These are phyloP conservation scores for Talaromyces sp. DNA, from an alignment of 2,329 filamentous ascomycete species.

Conservation along the genomic window DNA sequence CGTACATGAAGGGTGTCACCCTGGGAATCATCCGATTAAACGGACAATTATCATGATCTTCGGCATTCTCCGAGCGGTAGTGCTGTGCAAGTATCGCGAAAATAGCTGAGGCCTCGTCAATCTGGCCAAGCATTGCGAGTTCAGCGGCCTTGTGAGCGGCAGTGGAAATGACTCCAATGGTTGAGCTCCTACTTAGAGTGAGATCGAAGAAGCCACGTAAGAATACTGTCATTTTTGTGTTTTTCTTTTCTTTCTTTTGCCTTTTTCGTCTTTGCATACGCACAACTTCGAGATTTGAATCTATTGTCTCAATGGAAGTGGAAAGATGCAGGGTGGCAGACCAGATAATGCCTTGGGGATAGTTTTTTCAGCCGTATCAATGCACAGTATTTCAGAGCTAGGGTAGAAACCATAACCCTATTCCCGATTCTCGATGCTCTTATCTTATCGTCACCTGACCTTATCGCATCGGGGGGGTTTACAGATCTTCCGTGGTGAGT, in stretches of 20 bases:
- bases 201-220: no score
- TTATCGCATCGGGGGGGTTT: background rate
- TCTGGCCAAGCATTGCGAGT: constrained; percentile 12
- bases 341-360: no score
- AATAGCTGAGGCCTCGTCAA: constrained; percentile 8
- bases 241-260: no score
- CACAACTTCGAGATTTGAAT: no score
- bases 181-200: background rate
- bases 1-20: constrained; percentile 1
- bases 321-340: no score
- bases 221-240: no score
- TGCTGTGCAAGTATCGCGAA: background rate
- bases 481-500: background rate
- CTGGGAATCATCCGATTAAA: background rate
- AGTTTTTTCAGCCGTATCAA: no score
- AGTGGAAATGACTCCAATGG: background rate
- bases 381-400: no score
- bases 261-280: no score
- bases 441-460: constrained; percentile 12
- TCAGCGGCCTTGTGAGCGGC: constrained; percentile 3
- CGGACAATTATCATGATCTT: background rate
- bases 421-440: no score
- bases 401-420: no score
- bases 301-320: no score
- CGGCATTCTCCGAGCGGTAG: background rate